Base-by-base conservation (phyloP, 225 moss, liverwort and hornwort genomes). In the Rhytidiadelphus loreus region DNA sequence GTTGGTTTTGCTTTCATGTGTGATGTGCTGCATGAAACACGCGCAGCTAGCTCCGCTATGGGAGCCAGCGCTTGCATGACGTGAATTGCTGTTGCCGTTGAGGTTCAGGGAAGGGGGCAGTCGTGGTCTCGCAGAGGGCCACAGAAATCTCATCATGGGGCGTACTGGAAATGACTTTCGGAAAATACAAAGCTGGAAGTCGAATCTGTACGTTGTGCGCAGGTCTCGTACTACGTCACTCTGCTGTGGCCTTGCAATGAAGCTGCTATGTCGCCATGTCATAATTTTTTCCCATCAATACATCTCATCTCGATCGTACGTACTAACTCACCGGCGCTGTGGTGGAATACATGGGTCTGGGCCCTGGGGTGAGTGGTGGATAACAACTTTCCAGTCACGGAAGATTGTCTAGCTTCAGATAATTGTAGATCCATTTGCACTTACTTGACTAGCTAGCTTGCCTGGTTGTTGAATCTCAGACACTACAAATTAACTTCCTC, bases 111-210 rank as follows among this genome's bases (percentile, higher is more conserved):
- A 78, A 44, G 53, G 32, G 81, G 32, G 81, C 82, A 85, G 89
- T 92, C 91, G 92, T 92, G 92, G 89, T 86, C 87, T 74, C 55
- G 24, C 87, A 85, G 65, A 92, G 83, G 46, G 66, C 92, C 85
- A 92, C 76, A 92, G 92, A 91, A 92, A 89, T 89, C 63, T 78
- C 86, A 91, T 92, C 89, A 91, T 91, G 87, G 75, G 75, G 37
- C 33, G 82, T 50, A n/a, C 71, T 63, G 83, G 50, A 82, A 81
- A 72, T 77, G 87, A 82, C 90, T 89, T 89, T 89, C 53, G 70
- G 87, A 57, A 56, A 87, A 90, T 79, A 68, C 88, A 83, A 79
- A 74, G 90, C 88, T 83, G 88, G 81, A 81, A n/a, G 78, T 48
- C 88, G 72, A 83, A 86, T 90, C 92, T 86, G 92, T 88, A 90